Evolutionary conservation across 2,329 filamentous ascomycete species (phyloP).

Genomic region (Gnomoniopsis sp.): DNA sequence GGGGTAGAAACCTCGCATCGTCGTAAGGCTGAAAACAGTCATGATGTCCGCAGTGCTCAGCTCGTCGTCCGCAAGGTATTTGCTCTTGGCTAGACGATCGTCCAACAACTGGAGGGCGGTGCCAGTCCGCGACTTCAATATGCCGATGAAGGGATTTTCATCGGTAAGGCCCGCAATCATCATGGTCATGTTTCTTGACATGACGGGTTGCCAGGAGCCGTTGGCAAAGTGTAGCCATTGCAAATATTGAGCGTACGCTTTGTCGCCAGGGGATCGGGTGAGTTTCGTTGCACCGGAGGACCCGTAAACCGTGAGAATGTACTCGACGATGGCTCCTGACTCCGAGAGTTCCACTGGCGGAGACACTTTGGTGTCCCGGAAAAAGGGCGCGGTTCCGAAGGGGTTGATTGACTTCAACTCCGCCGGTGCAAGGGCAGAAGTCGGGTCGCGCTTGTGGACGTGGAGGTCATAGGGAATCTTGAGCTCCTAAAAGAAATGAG

Average conservation of each 20-base stretch:
- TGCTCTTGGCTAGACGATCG: slow-evolving; percentile 39
- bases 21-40: slow-evolving; percentile 58
- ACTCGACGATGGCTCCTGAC: slow-evolving; percentile 57
- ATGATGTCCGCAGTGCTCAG: slow-evolving; percentile 67
- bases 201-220: slow-evolving; percentile 23
- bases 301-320: slow-evolving; percentile 45
- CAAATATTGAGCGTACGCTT: slow-evolving; percentile 56
- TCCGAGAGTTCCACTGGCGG: slow-evolving; percentile 45
- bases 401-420: slow-evolving; percentile 43
- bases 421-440: slow-evolving; percentile 27
- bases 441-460: slow-evolving; percentile 29
- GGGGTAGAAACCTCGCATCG: slow-evolving; percentile 49
- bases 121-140: slow-evolving; percentile 28
- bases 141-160: slow-evolving; percentile 19
- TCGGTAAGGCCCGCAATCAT: slow-evolving; percentile 31
- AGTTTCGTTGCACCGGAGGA: slow-evolving; percentile 1
- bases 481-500: slow-evolving; percentile 41
- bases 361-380: slow-evolving; percentile 51
- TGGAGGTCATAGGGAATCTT: slow-evolving; percentile 44
- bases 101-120: slow-evolving; percentile 41
- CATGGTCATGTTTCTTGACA: slow-evolving; percentile 28
- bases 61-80: slow-evolving; percentile 57
- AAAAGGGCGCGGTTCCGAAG: slow-evolving; percentile 55
- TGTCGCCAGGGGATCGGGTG: slow-evolving; percentile 44
- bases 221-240: slow-evolving; percentile 63